Base-by-base conservation (phyloP, 2,329 filamentous ascomycete genomes). In the Trichoderma arundinaceum region DNA sequence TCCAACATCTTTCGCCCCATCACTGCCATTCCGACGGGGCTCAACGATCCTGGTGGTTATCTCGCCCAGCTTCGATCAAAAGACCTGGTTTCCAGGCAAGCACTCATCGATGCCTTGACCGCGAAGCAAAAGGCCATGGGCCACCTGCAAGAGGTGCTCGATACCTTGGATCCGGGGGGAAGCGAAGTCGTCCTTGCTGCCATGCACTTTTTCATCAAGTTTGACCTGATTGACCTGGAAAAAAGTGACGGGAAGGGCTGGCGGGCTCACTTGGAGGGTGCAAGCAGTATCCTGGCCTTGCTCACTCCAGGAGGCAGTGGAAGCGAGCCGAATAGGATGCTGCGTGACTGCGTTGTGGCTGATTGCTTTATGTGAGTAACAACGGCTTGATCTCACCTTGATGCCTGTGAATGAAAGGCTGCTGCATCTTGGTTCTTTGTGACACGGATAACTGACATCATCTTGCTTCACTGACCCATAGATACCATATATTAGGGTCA, bases 141-240 rank as follows among this genome's bases (percentile, higher is more conserved):
- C 67, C 77, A 79, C 61, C 73, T 83, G 17, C 77, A 79, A 48
- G 71, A 69, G 28, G 76, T 81, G 13, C 73, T 83, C 10, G 75
- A 79, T 19, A 75, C 77, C 17, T 71, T 76, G 44, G 75, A 79
- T 60, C 73, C 77, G 7, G 77, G 74, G 1, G 79, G 79, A n/a
- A 80, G 77, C 52, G 81, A 83, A 68, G 79, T 82, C 38, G 73
- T 81, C 33, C 73, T 84, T 15, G 81, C 81, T 8, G 81, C 82
- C 1, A 79, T 83, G 65, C 77, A 83, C 57, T 83, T 84, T 71
- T 83, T 84, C 65, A 77, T 84, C 72, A 82, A 83, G 66, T 82
- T 84, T 66, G 77, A 83, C 58, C 74, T 84, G n/a, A 81, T 84
- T 52, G 82, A 84, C 67, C 72, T 82, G 10, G 80, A 82, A 12